These are phyloP conservation scores for Pythium aristosporum DNA, from an alignment of 352 stramenopile species.

Conservation along the genomic window DNA sequence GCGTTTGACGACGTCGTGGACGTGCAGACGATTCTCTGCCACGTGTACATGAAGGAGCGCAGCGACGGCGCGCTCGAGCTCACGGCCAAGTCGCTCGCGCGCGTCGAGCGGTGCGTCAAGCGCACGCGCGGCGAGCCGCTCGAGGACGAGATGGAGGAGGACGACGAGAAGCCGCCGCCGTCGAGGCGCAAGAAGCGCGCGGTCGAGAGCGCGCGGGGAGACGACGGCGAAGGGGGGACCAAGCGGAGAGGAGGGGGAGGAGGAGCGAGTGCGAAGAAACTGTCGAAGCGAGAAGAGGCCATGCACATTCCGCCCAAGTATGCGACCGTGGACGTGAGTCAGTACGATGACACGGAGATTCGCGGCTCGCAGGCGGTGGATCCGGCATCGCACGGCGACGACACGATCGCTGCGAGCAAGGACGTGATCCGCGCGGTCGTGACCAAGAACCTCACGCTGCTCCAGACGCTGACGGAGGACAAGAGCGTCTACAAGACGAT, in stretches of 20 bases:
- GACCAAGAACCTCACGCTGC: constrained; percentile 66
- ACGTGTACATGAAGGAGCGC: constrained; percentile 59
- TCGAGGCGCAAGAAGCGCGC: constrained; percentile 30
- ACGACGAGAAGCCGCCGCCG: constrained; percentile 58
- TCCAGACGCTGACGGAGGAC: constrained; percentile 62
- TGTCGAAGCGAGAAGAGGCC: constrained; percentile 40
- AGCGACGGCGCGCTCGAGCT: constrained; percentile 42
- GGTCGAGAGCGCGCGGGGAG: constrained; percentile 7
- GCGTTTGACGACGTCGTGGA: constrained; percentile 64
- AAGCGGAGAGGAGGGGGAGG: constrained; percentile 17
- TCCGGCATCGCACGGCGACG: constrained; percentile 33
- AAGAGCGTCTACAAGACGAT: constrained; percentile 44
- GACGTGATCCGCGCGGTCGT: constrained; percentile 73
- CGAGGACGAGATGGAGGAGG: constrained; percentile 32
- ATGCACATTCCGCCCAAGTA: constrained; percentile 56
- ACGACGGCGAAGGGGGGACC: constrained; percentile 19
- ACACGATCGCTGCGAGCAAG: constrained; percentile 50
- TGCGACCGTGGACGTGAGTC: constrained; percentile 38
- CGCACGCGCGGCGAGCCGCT: constrained; percentile 37
- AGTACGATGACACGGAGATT: constrained; percentile 65
- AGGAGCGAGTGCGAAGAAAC: constrained; percentile 30
- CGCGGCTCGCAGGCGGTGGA: constrained; percentile 42
- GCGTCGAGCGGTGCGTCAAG: constrained; percentile 44
- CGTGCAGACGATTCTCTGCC: constrained; percentile 70
- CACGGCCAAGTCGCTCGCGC: constrained; percentile 58